Evolutionary conservation across 345 rosid species (phyloP), one percentile per base, ranked within the genome.

Genomic region (Corchorus capsularis): DNA sequence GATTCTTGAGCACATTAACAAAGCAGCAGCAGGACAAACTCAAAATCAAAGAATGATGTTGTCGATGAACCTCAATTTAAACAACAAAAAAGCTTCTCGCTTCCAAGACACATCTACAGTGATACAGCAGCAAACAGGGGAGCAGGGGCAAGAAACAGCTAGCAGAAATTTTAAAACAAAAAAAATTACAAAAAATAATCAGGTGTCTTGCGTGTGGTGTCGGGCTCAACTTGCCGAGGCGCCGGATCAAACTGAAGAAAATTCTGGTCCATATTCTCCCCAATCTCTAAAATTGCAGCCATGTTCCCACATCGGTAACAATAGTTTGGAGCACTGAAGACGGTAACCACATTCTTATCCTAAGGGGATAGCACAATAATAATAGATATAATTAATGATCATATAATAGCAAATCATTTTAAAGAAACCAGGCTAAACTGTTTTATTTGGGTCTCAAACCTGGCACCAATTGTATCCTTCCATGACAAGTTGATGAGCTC

Each of bases 401-500:
- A 69, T 14, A 55, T 11, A 16, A 6, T 17, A 5, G 16, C 41
- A 49, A 9, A 70, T 27, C 59, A 34, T 17, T 39, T 16, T 39
- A 37, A 46, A 20, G 37, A 35, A 63, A 35, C 22, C 69, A 63
- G 54, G 8, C 8, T 66, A 72, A 45, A 15, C 32, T n/a, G 3
- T 56, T 16, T 34, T 52, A 2, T 75, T 60, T 56, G 13, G 53
- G 56, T 68, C 78, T 50, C 74, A 82, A 37, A 93, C 97, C 94
- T 94, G 97, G 81, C 94, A 92, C 98, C 98, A 92, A 52, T 94
- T 94, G 78, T 77, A 94, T 63, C 98, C 97, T 83, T 94, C 97
- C 97, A 94, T 94, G 75, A 92, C 97, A 81, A 92, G 97, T 76
- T 94, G 98, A 79, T 94, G 98, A 72, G 98, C 98, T 78, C 98